Evolutionary conservation across 2,329 filamentous ascomycete genomes (phyloP), one percentile per base, ranked within the genome.

Genomic region (Fusarium piperis): DNA sequence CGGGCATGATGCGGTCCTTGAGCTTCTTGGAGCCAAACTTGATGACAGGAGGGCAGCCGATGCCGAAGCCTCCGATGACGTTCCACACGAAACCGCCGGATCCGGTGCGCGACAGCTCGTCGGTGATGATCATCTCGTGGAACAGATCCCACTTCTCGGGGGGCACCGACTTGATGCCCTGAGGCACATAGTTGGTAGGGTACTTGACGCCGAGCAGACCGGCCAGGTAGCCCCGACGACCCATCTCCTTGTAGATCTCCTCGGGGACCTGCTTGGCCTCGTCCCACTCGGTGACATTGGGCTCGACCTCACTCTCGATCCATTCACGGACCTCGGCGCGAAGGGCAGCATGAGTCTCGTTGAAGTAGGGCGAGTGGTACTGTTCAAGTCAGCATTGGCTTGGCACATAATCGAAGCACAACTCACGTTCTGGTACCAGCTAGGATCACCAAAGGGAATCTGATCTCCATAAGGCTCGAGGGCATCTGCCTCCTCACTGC

Each of bases 1-100:
- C 94, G 0, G 96, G 96, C 61, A 97, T 83, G 79, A 99, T 94
- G 62, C 95, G 91, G 77, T 98, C 90, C 71, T 97, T 90, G 62
- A 98, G 88, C 41, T 89, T 85, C 85, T 95, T 92, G 85, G 93
- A 93, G 78, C 94, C 96, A 78, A 97, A 97, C 86, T 97, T 97
- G 82, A 97, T 89, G 26, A 98, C 82, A 3, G 96, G 96, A 36
- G 96, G 96, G 77, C 93, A 93, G 65, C 96, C 96, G 74, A 99
- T 99, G 61, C 94, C 95, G 80, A 94, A 98, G n/a, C 96, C 96
- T 75, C 95, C 96, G 71, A 98, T 92, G 77, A 98, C 85, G 82
- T 97, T 97, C 96, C 96, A 98, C 23, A 98, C 94, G 71, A 98
- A 92, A 65, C 96, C 96, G 78, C 96, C 96, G 53, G 93, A 97